These are phyloP conservation scores for Cryphonectria nitschkei DNA, from an alignment of 2,329 filamentous ascomycete species.

Conservation along the genomic window DNA sequence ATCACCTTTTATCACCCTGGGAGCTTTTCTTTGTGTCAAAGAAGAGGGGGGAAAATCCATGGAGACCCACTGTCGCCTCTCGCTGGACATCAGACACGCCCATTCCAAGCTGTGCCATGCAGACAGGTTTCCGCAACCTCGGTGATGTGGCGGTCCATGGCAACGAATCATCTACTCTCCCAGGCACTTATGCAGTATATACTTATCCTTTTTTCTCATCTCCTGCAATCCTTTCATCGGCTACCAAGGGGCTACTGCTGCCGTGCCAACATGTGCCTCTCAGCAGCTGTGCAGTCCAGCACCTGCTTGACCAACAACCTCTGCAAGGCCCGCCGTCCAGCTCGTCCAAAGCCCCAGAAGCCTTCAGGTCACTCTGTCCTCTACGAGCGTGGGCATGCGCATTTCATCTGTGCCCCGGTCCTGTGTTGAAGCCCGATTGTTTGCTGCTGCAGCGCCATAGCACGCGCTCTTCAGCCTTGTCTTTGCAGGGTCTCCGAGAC, in stretches of 20 bases:
- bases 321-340: constrained; percentile 70
- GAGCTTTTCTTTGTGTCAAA: no score
- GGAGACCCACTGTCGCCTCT: neutral
- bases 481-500: constrained; percentile 89
- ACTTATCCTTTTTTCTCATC: constrained; percentile 78
- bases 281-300: constrained; percentile 71
- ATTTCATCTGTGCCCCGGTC: constrained; percentile 77
- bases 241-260: constrained; percentile 72
- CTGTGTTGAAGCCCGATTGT: constrained; percentile 81
- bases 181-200: constrained; percentile 65
- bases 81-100: neutral
- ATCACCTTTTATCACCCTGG: neutral
- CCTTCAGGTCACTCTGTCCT: constrained; percentile 77
- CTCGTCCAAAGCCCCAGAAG: constrained; percentile 81
- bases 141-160: constrained; percentile 21
- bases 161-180: constrained; percentile 66
- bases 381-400: constrained; percentile 77
- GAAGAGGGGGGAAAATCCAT: neutral
- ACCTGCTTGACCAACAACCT: constrained; percentile 73
- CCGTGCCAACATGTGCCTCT: constrained; percentile 77
- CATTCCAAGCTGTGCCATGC: neutral
- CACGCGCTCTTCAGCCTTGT: constrained; percentile 75
- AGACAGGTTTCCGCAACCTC: neutral
- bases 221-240: constrained; percentile 59
- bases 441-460: constrained; percentile 77